phyloP scores from a whole-genome alignment of 352 stramenopile genomes.

The Phytophthora multivora region DNA sequence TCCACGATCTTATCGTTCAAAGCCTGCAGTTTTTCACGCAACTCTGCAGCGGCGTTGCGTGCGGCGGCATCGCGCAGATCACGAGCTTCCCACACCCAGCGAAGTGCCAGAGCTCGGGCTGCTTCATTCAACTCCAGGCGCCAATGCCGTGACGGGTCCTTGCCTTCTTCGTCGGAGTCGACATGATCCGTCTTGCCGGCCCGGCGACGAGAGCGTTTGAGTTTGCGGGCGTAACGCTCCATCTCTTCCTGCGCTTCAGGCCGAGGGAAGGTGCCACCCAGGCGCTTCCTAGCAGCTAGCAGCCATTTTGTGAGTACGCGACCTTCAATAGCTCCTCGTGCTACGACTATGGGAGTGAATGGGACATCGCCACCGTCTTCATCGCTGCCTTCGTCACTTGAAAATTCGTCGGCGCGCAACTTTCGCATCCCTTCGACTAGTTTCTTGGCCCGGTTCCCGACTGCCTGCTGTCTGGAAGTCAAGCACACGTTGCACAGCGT shows the following conservation, averaged over 20 bases:
- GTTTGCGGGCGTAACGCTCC: slow-evolving; percentile 85
- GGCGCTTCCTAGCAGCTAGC: slow-evolving; percentile 85
- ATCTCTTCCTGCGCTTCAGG: slow-evolving; percentile 88
- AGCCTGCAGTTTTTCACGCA: slow-evolving; percentile 58
- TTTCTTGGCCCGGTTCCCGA: slow-evolving; percentile 22
- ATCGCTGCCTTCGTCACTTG: slow-evolving; percentile 82
- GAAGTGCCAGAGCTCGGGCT: slow-evolving; percentile 68
- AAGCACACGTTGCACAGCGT: slow-evolving; percentile 95
- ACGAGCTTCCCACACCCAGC: slow-evolving; percentile 84
- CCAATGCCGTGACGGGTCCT: slow-evolving; percentile 71
- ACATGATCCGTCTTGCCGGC: slow-evolving; percentile 67
- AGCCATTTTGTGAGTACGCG: slow-evolving; percentile 96
- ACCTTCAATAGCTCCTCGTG: slow-evolving; percentile 88
- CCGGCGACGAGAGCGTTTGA: slow-evolving; percentile 85
- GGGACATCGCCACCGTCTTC: slow-evolving; percentile 74
- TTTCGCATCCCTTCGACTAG: slow-evolving; percentile 50
- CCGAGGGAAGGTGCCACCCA: slow-evolving; percentile 92
- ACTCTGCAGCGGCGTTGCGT: slow-evolving; percentile 46
- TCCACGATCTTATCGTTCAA: slow-evolving; percentile 86
- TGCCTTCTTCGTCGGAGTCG: slow-evolving; percentile 75
- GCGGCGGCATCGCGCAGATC: slow-evolving; percentile 60
- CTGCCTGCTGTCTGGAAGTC: slow-evolving; percentile 31
- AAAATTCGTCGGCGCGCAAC: slow-evolving; percentile 92
- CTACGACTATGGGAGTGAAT: slow-evolving; percentile 94
- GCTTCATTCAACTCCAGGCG: slow-evolving; percentile 85